phyloP scores from a whole-genome alignment of 2,329 filamentous ascomycete genomes.

The Claviceps digitariae region DNA sequence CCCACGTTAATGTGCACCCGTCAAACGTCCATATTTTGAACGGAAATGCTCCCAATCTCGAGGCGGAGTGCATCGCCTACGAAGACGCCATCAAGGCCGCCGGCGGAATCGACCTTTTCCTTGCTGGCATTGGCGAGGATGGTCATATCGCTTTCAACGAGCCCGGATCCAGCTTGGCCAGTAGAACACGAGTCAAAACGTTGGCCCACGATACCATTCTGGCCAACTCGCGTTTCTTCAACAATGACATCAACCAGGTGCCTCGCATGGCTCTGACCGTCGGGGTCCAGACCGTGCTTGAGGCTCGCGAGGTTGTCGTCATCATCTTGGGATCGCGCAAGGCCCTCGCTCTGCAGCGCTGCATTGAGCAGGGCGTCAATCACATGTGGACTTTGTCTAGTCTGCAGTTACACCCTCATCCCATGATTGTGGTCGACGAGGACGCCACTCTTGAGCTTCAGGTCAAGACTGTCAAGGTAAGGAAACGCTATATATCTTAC shows the following conservation, averaged over 20 bases:
- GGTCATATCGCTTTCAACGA: conserved; percentile 89
- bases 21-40: conserved; percentile 75
- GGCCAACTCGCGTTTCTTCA: conserved; percentile 76
- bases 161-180: conserved; percentile 65
- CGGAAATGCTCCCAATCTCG: conserved; percentile 63
- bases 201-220: conserved; percentile 77
- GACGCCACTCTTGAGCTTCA: conserved; percentile 61
- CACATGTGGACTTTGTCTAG: conserved; percentile 85
- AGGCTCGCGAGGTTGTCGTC: conserved; percentile 68
- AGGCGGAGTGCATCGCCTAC: conserved; percentile 65
- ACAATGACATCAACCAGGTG: conserved; percentile 57
- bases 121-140: conserved; percentile 74
- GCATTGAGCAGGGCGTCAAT: conserved; percentile 69
- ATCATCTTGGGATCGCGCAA: conserved; percentile 76
- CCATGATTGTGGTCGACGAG: conserved; percentile 73
- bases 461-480: conserved; percentile 57
- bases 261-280: conserved; percentile 76
- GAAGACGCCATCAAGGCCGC: conserved; percentile 61
- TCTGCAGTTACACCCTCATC: conserved; percentile 67
- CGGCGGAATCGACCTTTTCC: conserved; percentile 75
- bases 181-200: conserved; percentile 73
- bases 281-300: conserved; percentile 70
- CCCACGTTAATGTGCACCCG: conserved; percentile 67
- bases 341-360: conserved; percentile 63
- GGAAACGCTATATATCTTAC: neutral